Percentiles rank a stretch among this genome's conserved stretches.
Conservation (phyloP, 2,329 filamentous ascomycete genomes). For the Aspergillus fijiensis region DNA sequence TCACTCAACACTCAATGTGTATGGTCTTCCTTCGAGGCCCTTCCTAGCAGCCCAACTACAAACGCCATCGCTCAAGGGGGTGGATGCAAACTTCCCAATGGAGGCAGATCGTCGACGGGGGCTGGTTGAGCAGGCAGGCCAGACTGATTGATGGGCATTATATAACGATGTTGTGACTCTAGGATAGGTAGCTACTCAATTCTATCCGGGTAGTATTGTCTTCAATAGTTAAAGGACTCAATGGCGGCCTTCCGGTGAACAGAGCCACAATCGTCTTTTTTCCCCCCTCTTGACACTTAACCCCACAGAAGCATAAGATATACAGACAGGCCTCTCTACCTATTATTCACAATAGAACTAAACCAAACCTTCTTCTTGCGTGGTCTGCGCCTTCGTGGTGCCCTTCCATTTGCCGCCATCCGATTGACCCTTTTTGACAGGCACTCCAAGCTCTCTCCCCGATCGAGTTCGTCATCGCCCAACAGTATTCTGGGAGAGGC, state of each 20-base stretch:
- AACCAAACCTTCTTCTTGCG: background rate
- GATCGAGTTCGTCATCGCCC: background rate
- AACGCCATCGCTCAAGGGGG: background rate
- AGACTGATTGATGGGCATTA: background rate
- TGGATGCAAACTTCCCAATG: background rate
- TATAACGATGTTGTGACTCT: background rate
- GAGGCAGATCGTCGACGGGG: constrained; percentile 18
- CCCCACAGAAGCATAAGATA: background rate
- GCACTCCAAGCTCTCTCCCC: background rate
- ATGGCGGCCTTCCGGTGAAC: background rate
- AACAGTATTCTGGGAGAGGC: background rate
- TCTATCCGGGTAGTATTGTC: background rate
- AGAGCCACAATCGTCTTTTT: background rate
- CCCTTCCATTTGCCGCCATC: background rate
- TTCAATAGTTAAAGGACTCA: background rate
- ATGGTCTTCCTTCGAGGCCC: background rate
- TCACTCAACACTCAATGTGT: too few species aligned
- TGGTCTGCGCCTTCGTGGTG: background rate
- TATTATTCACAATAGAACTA: too few species aligned
- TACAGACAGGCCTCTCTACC: background rate
- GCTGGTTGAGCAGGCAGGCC: constrained; percentile 12
- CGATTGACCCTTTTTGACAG: background rate
- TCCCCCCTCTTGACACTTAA: too few species aligned
- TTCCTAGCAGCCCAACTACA: background rate
- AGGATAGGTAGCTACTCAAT: background rate